Evolutionary conservation across 2,329 filamentous ascomycete genomes (phyloP), one percentile per base, ranked within the genome.

Genomic region (Ophiostoma ulmi): DNA sequence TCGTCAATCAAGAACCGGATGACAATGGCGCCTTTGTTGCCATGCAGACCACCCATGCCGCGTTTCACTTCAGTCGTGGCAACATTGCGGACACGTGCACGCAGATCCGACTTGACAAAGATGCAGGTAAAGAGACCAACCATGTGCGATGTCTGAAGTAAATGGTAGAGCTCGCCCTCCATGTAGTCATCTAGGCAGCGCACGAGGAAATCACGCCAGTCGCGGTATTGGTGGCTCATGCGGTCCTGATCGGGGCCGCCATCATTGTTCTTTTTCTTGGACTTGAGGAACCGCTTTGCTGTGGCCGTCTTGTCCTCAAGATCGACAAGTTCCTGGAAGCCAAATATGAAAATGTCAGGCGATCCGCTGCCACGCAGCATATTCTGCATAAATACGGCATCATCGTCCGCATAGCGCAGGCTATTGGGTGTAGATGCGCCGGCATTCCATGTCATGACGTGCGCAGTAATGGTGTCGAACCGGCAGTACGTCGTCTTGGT

Each of bases 301-400:
- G 94, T 98, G 68, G 96, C 91, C 75, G 94, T 96, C 82, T 98
- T 98, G 81, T 99, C 92, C 79, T 99, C 95, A 8, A 99, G 84
- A 77, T 99, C 95, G 4, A 99, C 95, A n/a, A 99, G 85, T 80
- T 99, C 95, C 79, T 99, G 95, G 79, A 99, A 99, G 1, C 94
- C 94, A 82, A 99, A 99, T 0, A 98, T 87, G 2, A 98, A 81
- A 68, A 99, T 93, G 75, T 98, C 95, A 0, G 95, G 93, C 8
- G 91, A 88, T 55, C 90, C 87, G 65, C 65, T 67, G 22, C 13
- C 22, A 74, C 90, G 87, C 36, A 99, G 83, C 20, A 97, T 85
- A 71, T 94, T 88, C 74, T 89, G 88, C 76, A 98, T 91, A 78
- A 98, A 98, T 63, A 85, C 84, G 13, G 87, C 86, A 76, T 97